Evolutionary conservation across 2,329 filamentous ascomycete species (phyloP), one percentile per base, ranked within the genome.

Genomic region (Westerdykella ornata): DNA sequence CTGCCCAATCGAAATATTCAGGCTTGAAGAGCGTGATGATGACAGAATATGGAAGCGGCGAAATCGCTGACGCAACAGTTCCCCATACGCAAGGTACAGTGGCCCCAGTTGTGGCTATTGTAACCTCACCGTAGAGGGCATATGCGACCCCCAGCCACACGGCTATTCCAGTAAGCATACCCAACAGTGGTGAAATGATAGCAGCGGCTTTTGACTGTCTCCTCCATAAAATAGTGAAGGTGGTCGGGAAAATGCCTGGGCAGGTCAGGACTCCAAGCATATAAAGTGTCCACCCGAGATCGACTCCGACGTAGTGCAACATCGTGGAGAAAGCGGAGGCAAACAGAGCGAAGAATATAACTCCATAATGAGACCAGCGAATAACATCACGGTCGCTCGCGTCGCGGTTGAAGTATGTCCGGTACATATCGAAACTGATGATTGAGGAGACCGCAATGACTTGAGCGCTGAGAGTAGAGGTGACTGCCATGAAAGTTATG

Each of bases 401-500:
- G 0, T 44, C 43, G 3, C 57, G 62, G 39, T 75, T 74, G 46
- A 75, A 62, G 45, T 77, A 76, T 13, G 68, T 68, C 0, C 72
- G 64, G 49, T 76, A 77, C 1, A 77, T 72, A 34, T 77, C 74
- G 38, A 76, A 77, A 35, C 68, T 72, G 37, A 77, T 68, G 38
- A 77, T 76, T 0, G 72, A 75, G 4, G 70, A 73, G 2, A 75
- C 72, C 1, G 74, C 72, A 36, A 77, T 75, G 1, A 76, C 68
- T 34, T 76, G 72, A 0, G 74, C 72, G 0, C 70, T 73, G 2
- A 74, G 66, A 0, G 72, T 76, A 0, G 71, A 75, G 2, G 67
- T 69, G 0, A 65, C 59, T 2, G 66, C 65, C 67, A 69, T 68
- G 51, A 69, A 69, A 1, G 57, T 62, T n/a, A 68, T 65, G 3